A percentile compares a stretch with the other conserved stretches of the same genome.
Evolutionary conservation across 495 filamentous ascomycete genomes (phyloP).

Genomic region (Penicillium manginii): DNA sequence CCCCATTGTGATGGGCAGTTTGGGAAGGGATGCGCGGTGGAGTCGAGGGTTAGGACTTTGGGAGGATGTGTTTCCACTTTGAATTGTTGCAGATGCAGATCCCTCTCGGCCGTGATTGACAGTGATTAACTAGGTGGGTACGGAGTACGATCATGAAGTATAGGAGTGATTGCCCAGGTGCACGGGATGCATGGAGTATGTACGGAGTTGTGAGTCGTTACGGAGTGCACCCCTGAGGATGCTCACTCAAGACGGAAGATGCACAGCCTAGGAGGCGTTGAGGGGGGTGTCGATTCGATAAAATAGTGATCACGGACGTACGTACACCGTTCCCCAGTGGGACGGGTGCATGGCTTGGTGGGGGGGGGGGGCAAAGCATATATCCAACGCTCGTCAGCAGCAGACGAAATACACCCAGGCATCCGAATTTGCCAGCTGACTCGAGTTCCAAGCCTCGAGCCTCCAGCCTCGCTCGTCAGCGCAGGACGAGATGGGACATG

Average conservation of each 20-base stretch:
- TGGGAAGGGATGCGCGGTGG: constrained; percentile 9
- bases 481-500: neutral
- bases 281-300: neutral
- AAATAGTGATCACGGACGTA: constrained; percentile 2
- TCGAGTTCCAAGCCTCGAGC: neutral
- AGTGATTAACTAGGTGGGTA: neutral
- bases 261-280: neutral
- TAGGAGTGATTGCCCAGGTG: neutral
- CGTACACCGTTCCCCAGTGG: constrained; percentile 2
- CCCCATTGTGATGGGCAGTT: neutral
- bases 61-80: constrained; percentile 1
- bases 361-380: neutral
- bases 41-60: constrained; percentile 4
- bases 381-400: neutral
- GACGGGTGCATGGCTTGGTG: neutral
- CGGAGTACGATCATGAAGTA: constrained; percentile 4
- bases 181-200: neutral
- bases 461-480: constrained; percentile 1
- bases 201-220: neutral
- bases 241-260: neutral
- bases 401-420: neutral
- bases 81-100: constrained; percentile 3
- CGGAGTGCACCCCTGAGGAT: neutral
- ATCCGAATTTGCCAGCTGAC: neutral
- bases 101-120: constrained; percentile 8